Base-by-base conservation (phyloP, 768 basidiomycete species). In the Tulasnella sp. region DNA sequence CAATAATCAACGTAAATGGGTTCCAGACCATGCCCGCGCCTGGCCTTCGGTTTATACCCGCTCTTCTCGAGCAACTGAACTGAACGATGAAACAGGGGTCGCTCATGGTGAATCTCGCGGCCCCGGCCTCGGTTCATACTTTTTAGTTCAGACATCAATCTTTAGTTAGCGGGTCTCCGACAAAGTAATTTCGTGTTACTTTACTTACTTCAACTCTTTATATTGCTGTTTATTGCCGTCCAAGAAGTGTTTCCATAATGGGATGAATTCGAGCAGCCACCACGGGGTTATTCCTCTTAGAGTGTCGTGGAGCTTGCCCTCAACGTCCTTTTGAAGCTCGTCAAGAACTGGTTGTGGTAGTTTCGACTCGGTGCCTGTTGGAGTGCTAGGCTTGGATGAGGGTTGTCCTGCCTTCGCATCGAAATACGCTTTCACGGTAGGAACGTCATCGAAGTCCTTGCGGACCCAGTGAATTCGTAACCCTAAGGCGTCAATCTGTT, bases 181-280 rank as follows among this genome's bases (percentile, higher is more conserved):
- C 61, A 16, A 26, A 29, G 13, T 26, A 16, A 67, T 6, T 26
- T 35, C 4, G 1, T n/a, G 5, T n/a, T 6, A n/a, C 23, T 6
- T 32, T 13, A 67, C 61, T 67, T 18, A 67, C 61, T 26, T 67
- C 11, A 67, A 15, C 26, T 67, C 61, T 26, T 67, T 67, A 16
- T 29, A 67, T 5, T 67, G 61, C 6, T 67, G 61, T 35, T 67
- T 67, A 26, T 67, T 32, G 5, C 32, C 32, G 16, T 67, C 61
- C 61, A 67, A 35, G 61, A 67, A 67, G 61, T 67, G 61, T 16
- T 67, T 67, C 61, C 61, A 67, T 13, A 67, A 35, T 67, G 61
- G 61, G 29, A 67, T 29, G 15, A 5, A 67, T 35, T 67, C 61
- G 3, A 67, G 26, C 13, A 67, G 6, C 61, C 61, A 67, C 61